Evolutionary conservation across 208 protist genomes (phyloP).

Genomic region (Acanthamoeba quina): DNA sequence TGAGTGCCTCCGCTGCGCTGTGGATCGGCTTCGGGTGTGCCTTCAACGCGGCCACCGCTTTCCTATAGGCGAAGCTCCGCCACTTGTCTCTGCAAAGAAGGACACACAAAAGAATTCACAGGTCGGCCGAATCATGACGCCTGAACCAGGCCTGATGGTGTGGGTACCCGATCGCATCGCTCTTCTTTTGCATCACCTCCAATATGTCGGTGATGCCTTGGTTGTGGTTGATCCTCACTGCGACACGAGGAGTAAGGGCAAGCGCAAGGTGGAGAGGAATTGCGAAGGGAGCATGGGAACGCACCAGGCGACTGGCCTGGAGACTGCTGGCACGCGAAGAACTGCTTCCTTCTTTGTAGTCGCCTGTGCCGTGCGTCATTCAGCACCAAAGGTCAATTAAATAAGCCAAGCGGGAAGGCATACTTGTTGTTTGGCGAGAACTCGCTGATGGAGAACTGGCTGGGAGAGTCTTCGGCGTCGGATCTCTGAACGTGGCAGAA

Average conservation of each 20-base stretch:
- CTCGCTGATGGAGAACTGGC: conserved; percentile 5
- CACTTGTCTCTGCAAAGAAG: conserved; percentile 48
- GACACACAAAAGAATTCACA: not conserved
- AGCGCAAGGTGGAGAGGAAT: no score
- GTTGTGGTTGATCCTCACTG: conserved; percentile 59
- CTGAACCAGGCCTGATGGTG: no score
- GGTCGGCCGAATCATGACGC: no score
- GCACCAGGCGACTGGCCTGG: conserved; percentile 19
- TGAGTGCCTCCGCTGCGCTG: conserved; percentile 4
- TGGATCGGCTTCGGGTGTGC: conserved; percentile 55
- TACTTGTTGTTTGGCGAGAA: conserved; percentile 32
- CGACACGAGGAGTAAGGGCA: not conserved
- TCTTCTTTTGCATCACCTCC: conserved; percentile 70
- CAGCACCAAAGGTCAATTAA: not conserved
- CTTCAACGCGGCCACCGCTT: conserved; percentile 45
- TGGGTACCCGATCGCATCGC: conserved; percentile 22
- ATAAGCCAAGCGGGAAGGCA: not conserved
- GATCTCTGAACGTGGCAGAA: not conserved
- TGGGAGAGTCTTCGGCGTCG: not conserved
- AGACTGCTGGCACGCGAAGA: conserved; percentile 70
- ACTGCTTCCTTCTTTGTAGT: conserved; percentile 19
- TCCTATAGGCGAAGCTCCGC: conserved; percentile 57
- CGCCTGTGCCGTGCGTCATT: not conserved
- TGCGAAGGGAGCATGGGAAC: no score
- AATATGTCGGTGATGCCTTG: conserved; percentile 63